Base-by-base conservation (phyloP, 371 early-diverging fungal genomes). In the Mortierella sp. region DNA sequence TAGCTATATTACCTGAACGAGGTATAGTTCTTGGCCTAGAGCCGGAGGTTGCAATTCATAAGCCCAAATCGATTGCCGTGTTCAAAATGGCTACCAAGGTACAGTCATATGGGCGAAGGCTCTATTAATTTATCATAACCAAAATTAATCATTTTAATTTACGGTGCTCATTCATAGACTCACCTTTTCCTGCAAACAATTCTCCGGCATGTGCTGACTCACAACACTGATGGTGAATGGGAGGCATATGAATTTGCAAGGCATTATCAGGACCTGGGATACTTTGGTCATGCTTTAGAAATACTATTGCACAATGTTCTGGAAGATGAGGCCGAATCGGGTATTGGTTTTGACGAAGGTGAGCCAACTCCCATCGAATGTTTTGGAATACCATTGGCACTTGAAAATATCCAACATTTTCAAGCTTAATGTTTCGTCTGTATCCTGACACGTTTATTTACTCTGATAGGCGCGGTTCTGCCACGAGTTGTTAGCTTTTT, bases 261-360 rank as follows among this genome's bases (percentile, higher is more conserved):
- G 37, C 80, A 88, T 34, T 96, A 91, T 71, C 87, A 89, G 57
- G 83, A 88, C 19, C 83, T 93, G 31, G 88, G 89, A 10, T 97
- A 96, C 76, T 96, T 94, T 83, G 86, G 90, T 29, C 96, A 96
- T 83, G 89, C 93, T 13, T 74, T 97, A 7, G 97, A 96, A 70
- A 89, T 97, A 17, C 76, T 97, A 31, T 77, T 96, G 32, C 96
- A 97, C 74, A 89, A 90, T 13, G 92, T 93, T 4, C 75, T 95
- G 34, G 96, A 95, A 72, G 92, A 92, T 45, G 96, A 96, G 74
- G 91, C 93, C 4, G 88, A 87, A 31, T 74, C 74, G 8, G 71
- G 71, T 17, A 76, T 75, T 23, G 76, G 77, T 7, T 76, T 71
- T 43, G 88, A 76, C 31, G 76, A 86, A 47, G 83, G 87, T 86